phyloP scores from a whole-genome alignment of 352 stramenopile genomes.

The Pythium folliculosum region DNA sequence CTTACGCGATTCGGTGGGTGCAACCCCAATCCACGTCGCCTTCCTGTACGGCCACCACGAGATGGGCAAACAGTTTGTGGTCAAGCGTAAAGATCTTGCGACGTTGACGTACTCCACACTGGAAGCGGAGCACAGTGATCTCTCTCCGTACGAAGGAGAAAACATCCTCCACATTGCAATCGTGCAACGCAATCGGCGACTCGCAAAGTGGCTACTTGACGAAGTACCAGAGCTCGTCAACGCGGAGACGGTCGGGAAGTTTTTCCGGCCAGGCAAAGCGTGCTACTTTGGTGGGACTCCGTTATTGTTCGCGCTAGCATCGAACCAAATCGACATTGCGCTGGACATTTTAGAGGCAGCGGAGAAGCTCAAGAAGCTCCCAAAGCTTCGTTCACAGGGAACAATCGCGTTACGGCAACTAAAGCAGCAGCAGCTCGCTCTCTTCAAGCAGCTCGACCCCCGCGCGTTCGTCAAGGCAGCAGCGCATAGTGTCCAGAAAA shows the following conservation, averaged over 20 bases:
- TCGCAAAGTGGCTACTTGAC: conserved; percentile 45
- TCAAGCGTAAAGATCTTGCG: conserved; percentile 30
- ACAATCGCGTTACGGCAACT: conserved; percentile 3
- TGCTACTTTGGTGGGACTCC: conserved; percentile 70
- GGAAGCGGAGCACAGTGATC: conserved; percentile 22
- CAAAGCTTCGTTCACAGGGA: background rate
- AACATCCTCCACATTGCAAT: conserved; percentile 73
- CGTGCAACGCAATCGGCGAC: conserved; percentile 42
- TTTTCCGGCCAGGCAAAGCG: conserved; percentile 48
- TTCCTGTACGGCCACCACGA: conserved; percentile 66
- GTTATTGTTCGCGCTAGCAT: conserved; percentile 57
- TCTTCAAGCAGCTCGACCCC: conserved; percentile 16
- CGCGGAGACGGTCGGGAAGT: conserved; percentile 49
- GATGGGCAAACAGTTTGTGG: conserved; percentile 48
- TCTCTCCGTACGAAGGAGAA: conserved; percentile 59
- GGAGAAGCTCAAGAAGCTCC: conserved; percentile 25
- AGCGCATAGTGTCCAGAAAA: conserved; percentile 12
- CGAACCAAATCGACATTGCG: conserved; percentile 53
- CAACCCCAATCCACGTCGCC: conserved; percentile 50
- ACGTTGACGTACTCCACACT: conserved; percentile 44
- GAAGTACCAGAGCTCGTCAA: conserved; percentile 42
- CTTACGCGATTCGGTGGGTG: conserved; percentile 51
- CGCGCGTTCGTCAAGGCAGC: conserved; percentile 13
- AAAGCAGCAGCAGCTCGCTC: conserved; percentile 13
- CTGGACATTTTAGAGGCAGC: conserved; percentile 40